phyloP scores from a whole-genome alignment of 2,329 filamentous ascomycete species.

The Colletotrichum ledebouriae region DNA sequence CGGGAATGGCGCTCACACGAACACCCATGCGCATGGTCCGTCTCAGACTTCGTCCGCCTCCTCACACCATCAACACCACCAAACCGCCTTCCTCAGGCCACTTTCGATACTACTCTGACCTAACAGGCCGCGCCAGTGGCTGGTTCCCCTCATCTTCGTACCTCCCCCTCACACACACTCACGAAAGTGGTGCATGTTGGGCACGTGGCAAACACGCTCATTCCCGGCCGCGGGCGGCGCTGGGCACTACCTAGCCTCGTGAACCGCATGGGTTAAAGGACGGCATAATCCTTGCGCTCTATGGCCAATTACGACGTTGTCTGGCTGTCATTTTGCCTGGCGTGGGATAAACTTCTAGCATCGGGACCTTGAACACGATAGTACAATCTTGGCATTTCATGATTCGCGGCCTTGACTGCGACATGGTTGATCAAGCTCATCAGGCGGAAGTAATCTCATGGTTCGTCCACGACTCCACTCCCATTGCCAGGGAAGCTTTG shows the following conservation, averaged over 20 bases:
- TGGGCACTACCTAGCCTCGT: constrained; percentile 19
- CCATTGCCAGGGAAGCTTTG: neutral
- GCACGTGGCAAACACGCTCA: constrained; percentile 37
- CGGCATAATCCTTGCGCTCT: constrained; percentile 9
- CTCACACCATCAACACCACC: constrained; percentile 25
- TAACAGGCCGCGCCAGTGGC: constrained; percentile 22
- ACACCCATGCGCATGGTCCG: constrained; percentile 17
- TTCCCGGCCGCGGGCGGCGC: constrained; percentile 7
- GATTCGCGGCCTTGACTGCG: neutral
- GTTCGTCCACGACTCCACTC: neutral
- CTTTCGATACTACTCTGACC: constrained; percentile 30
- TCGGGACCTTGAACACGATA: neutral
- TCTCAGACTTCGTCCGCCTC: constrained; percentile 17
- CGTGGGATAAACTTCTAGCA: constrained; percentile 3
- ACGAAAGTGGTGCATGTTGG: constrained; percentile 22
- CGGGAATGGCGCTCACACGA: constrained; percentile 15
- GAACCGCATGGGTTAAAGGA: constrained; percentile 26
- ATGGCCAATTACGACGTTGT: constrained; percentile 7
- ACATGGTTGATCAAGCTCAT: neutral
- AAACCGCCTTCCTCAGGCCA: constrained; percentile 25
- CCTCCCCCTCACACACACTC: constrained; percentile 6
- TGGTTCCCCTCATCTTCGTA: constrained; percentile 27
- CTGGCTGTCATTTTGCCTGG: constrained; percentile 11
- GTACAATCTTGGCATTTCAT: neutral
- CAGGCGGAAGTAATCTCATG: constrained; percentile 13